Evolutionary conservation across 208 protist species (phyloP), one percentile per base, ranked within the genome.

Genomic region (Vickermania ingenoplastis): DNA sequence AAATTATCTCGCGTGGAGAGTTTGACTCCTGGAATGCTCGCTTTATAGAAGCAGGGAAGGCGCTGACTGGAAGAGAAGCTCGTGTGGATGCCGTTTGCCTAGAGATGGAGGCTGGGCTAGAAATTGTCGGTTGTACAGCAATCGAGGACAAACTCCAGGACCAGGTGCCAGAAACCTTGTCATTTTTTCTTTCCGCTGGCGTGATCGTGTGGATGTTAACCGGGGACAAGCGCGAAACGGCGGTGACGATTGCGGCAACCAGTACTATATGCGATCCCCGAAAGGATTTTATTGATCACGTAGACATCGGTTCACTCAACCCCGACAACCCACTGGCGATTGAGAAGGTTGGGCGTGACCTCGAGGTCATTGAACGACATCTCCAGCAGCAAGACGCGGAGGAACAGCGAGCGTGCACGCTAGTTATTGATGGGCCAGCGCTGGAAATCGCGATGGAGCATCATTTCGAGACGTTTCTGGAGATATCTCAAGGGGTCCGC

Each of bases 121-220:
- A 61, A n/a, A 58, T 86, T 75, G 31, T 99, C 14, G 97, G 97
- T 11, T 82, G 80, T 5, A 98, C 95, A 1, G 97, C 85, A 3
- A 97, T 99, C 59, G 97, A 99, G 79, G 97, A 99, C 78, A 94
- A 96, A 77, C 81, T 99, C 48, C 97, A 99, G 73, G 86, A 97
- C 17, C 70, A 89, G 49, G 95, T 98, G 17, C 89, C 91, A 0
- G 86, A 97, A 63, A 96, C 94, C n/a, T 82, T 98, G 17, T 72
- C 77, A 3, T 79, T 94, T n/a, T 86, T 98, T 27, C 54, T 84
- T 4, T 67, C 83, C 28, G 97, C 97, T 0, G 93, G 93, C 2
- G 94, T 99, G 26, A 76, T 96, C 1, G 59, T 98, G 11, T 99
- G 97, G 97, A 97, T 99, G 73, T 78, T 99, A 7, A 99, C 97